Base-by-base conservation (phyloP, 2,329 filamentous ascomycete species). In the Laburnicola sp. region DNA sequence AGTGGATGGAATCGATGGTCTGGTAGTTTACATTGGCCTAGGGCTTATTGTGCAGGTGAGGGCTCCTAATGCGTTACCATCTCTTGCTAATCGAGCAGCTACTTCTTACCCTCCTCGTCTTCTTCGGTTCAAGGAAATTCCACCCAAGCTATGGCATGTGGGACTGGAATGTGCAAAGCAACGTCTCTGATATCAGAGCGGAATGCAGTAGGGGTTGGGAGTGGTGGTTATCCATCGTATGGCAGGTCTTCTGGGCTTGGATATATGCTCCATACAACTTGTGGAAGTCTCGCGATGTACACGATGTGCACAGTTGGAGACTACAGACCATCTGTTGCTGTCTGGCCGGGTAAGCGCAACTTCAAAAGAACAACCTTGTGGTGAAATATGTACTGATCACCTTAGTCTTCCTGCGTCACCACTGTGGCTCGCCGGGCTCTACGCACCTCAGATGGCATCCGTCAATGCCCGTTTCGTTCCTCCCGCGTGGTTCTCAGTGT, bases 221-320 rank as follows among this genome's bases (percentile, higher is more conserved):
- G 35, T 72, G 69, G 69, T 71, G 68, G 68, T 53, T 67, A 3
- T 67, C 67, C 0, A 66, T 72, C 9, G 61, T 70, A 2, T 72
- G 69, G 69, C 69, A 71, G 35, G 62, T 72, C 21, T 68, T 70
- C 55, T 72, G 69, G 69, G 59, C 65, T 2, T 72, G 69, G 69
- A 48, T 71, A 3, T 70, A 70, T 39, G 69, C 69, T 6, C 69
- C 68, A 2, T 70, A 68, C 48, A 56, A 66, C 45, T 56, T 72
- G 7, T 70, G 67, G 63, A 69, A 66, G 51, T 67, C 66, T 36
- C 63, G 69, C 5, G 60, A 62, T 7, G 63, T 71, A 4, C 59
- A 62, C 30, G 69, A 71, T 52, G 68, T 69, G 1, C 64, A 70
- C 32, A 59, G 65, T 21, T 71, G 68, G 69, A 53, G 67, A 4